A percentile compares a stretch with the other conserved stretches of the same genome.
Evolutionary conservation across 1,284 basidiomycete genomes (phyloP).

Genomic region (Irpex rosettiformis): DNA sequence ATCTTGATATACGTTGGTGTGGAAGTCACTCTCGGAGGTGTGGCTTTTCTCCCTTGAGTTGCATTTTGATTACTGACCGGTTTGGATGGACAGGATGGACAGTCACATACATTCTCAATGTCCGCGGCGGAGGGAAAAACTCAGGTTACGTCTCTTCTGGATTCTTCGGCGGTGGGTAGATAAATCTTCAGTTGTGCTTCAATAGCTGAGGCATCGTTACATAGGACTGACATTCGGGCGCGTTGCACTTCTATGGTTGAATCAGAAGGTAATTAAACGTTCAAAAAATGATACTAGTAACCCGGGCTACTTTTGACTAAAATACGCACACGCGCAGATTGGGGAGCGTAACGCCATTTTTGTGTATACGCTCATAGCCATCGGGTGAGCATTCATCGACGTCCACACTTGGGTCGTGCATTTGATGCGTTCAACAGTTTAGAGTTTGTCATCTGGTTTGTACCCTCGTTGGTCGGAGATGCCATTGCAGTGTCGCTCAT

Average conservation of each 20-base stretch:
- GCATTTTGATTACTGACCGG: background rate
- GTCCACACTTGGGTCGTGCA: background rate
- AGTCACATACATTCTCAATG: conserved; percentile 46
- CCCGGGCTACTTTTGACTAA: background rate
- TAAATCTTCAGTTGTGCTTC: background rate
- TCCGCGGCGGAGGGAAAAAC: conserved; percentile 42
- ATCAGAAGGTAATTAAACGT: conserved; percentile 37
- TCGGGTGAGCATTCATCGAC: conserved; percentile 26
- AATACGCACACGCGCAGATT: conserved; percentile 21
- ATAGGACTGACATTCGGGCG: conserved; percentile 43
- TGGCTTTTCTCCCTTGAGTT: conserved; percentile 5
- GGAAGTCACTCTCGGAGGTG: conserved; percentile 46
- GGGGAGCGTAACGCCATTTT: conserved; percentile 41
- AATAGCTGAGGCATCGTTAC: background rate
- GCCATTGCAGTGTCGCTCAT: conserved; percentile 53
- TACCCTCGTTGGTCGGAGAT: conserved; percentile 48
- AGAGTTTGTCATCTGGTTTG: conserved; percentile 57
- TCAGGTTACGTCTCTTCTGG: conserved; percentile 50
- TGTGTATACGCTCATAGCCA: conserved; percentile 35
- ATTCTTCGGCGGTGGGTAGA: conserved; percentile 45
- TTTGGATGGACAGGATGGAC: conserved; percentile 35
- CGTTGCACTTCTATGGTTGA: conserved; percentile 46
- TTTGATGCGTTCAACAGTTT: conserved; percentile 29
- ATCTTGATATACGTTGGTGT: conserved; percentile 44
- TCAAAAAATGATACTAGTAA: no score